Evolutionary conservation across 2,329 filamentous ascomycete species (phyloP).

Genomic region (Claviceps sp.): DNA sequence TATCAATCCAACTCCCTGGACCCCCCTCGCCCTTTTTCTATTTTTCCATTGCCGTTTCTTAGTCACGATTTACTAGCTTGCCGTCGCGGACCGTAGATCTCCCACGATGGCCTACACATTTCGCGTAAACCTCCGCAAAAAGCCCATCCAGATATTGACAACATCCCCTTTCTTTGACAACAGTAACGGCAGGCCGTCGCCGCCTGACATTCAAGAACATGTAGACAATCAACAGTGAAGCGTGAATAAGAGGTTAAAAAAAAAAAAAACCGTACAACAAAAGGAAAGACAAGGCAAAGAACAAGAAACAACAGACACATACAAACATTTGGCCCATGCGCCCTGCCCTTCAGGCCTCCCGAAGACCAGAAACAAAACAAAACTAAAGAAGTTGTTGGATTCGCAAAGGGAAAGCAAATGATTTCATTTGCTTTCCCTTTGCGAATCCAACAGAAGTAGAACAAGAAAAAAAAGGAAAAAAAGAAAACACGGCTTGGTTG

Average conservation of each 20-base stretch:
- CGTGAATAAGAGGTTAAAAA: background rate
- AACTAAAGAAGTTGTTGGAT: background rate
- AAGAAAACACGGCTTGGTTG: background rate
- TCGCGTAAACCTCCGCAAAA: too few species aligned
- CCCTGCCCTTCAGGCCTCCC: slow-evolving; percentile 1
- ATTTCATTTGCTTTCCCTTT: too few species aligned
- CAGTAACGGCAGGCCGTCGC: too few species aligned
- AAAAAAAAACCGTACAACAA: background rate
- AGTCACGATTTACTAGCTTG: background rate
- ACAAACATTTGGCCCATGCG: background rate
- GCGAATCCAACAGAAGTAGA: too few species aligned
- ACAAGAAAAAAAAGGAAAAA: background rate
- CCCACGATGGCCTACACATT: too few species aligned
- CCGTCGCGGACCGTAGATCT: too few species aligned
- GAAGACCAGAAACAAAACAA: too few species aligned
- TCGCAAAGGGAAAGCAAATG: too few species aligned
- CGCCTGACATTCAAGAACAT: too few species aligned
- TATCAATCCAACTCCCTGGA: background rate
- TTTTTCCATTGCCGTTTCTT: background rate
- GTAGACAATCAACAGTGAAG: too few species aligned
- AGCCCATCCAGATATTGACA: too few species aligned
- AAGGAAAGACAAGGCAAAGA: background rate
- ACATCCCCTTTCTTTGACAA: too few species aligned
- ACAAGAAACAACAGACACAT: background rate
- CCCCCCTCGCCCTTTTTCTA: background rate